Evolutionary conservation across 176 grass and related monocot genomes (phyloP).

Genomic region (Pontederia crassipes): DNA sequence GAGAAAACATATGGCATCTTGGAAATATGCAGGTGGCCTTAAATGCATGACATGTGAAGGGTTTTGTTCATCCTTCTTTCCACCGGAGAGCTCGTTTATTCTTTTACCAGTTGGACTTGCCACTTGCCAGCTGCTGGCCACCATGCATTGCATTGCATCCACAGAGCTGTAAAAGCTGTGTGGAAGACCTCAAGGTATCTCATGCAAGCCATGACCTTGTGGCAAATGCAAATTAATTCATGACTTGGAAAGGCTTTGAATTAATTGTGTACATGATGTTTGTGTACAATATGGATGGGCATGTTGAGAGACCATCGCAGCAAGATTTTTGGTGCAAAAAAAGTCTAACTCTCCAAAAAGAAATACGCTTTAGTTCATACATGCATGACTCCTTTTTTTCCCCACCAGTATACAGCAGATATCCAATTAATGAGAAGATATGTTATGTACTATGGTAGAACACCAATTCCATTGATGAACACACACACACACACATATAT

Average conservation of each 20-base stretch:
- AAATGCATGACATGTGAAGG: background rate
- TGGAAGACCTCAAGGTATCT: background rate
- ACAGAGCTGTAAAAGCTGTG: background rate
- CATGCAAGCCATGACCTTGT: slow-evolving; percentile 5
- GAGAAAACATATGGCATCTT: background rate
- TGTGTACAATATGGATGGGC: too few relatives aligned
- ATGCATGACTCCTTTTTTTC: too few relatives aligned
- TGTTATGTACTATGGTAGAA: too few relatives aligned
- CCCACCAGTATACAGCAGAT: too few relatives aligned
- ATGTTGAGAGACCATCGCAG: too few relatives aligned
- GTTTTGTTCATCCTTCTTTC: background rate
- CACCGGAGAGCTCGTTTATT: too few relatives aligned
- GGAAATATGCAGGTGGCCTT: background rate
- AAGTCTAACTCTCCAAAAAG: too few relatives aligned
- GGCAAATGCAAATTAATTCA: background rate
- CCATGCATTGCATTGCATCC: background rate
- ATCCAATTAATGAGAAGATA: too few relatives aligned
- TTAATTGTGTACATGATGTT: background rate
- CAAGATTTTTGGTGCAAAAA: too few relatives aligned
- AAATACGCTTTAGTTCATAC: too few relatives aligned
- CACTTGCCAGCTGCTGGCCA: background rate
- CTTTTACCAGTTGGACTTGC: background rate
- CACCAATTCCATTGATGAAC: too few relatives aligned
- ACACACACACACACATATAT: too few relatives aligned
- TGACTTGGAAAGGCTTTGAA: background rate